A percentile compares a stretch with the other conserved stretches of the same genome.
These are phyloP conservation scores for Sinapis alba DNA, from an alignment of 441 rosid genomes.

Conservation along the genomic window DNA sequence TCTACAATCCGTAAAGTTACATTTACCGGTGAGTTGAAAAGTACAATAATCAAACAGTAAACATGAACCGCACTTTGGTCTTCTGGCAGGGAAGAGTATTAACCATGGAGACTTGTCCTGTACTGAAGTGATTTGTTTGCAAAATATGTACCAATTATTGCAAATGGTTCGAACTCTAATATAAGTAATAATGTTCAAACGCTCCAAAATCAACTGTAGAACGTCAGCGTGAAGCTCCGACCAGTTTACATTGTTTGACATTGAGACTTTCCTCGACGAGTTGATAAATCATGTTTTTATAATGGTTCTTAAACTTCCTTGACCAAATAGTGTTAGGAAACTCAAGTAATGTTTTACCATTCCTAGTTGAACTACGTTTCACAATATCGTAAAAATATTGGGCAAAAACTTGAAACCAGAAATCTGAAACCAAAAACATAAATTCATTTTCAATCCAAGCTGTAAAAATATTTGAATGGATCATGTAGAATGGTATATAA, in stretches of 20 bases:
- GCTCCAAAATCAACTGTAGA: not conserved
- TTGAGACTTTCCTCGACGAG: not conserved
- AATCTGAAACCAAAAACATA: no score
- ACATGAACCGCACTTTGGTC: not conserved
- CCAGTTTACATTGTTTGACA: not conserved
- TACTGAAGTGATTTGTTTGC: not conserved
- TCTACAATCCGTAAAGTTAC: not conserved
- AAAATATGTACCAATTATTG: constrained; percentile 1
- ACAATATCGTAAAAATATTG: no score
- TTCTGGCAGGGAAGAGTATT: not conserved
- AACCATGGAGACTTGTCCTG: not conserved
- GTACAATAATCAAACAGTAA: not conserved
- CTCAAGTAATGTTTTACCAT: not conserved
- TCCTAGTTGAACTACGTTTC: not conserved
- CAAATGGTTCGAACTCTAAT: not conserved
- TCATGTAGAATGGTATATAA: no score
- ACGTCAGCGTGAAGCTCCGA: not conserved
- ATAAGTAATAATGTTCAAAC: not conserved
- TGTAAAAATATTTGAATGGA: no score
- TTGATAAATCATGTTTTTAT: not conserved
- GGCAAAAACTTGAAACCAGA: no score
- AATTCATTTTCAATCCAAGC: no score
- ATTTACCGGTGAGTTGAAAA: not conserved
- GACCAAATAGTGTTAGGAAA: not conserved
- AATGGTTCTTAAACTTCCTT: not conserved